phyloP scores from a whole-genome alignment of 306 rosid species.

The Arachis hypogaea region DNA sequence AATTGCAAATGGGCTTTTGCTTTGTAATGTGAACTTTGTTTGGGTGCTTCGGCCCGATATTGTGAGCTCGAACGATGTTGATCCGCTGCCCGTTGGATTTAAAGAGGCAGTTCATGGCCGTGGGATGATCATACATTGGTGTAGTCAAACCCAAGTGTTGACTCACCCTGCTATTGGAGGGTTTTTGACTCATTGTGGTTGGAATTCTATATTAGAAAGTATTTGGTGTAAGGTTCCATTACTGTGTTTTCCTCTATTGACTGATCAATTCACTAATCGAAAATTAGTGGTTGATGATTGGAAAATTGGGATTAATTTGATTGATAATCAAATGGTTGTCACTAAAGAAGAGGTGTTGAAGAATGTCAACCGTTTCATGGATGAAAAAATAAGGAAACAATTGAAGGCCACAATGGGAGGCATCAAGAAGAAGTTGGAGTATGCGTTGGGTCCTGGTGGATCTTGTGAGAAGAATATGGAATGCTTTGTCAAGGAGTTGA shows the following conservation, averaged over 20 bases:
- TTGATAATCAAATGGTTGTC: slow-evolving; percentile 24
- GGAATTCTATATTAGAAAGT: slow-evolving; percentile 66
- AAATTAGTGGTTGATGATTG: slow-evolving; percentile 65
- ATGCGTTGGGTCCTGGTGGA: slow-evolving; percentile 46
- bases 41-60: slow-evolving; percentile 63
- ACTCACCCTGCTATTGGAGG: slow-evolving; percentile 58
- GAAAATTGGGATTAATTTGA: slow-evolving; percentile 57
- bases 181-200: slow-evolving; percentile 64
- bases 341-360: slow-evolving; percentile 39
- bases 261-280: slow-evolving; percentile 68
- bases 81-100: slow-evolving; percentile 52
- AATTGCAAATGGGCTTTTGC: slow-evolving; percentile 55
- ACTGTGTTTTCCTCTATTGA: slow-evolving; percentile 57
- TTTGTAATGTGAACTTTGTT: slow-evolving; percentile 48
- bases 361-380: slow-evolving; percentile 49
- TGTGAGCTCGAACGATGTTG: slow-evolving; percentile 53
- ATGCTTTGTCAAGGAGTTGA: slow-evolving; percentile 45
- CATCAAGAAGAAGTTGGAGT: slow-evolving; percentile 39
- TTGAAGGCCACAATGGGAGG: slow-evolving; percentile 37
- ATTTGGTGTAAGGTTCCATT: slow-evolving; percentile 56
- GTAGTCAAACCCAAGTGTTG: slow-evolving; percentile 53
- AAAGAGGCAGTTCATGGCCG: slow-evolving; percentile 40
- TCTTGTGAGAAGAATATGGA: slow-evolving; percentile 50
- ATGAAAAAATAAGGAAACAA: slow-evolving; percentile 40
- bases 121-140: slow-evolving; percentile 57